Evolutionary conservation across 768 basidiomycete species (phyloP).

Genomic region (Trametes meyenii): DNA sequence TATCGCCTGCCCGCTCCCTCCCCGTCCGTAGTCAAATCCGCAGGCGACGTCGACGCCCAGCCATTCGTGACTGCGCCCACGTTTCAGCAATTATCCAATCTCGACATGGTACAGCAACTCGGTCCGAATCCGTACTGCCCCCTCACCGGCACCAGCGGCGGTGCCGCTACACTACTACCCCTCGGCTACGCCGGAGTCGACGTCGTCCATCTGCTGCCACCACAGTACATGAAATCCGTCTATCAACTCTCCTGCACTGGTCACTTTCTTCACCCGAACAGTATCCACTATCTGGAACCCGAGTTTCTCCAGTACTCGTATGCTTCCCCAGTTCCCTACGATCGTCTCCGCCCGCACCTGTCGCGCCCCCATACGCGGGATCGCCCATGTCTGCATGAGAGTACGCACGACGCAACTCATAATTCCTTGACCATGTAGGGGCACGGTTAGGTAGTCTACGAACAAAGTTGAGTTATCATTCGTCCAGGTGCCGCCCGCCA

Average conservation of each 20-base stretch:
- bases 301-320: constrained; percentile 68
- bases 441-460: constrained; percentile 56
- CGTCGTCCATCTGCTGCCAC: constrained; percentile 11
- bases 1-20: no score
- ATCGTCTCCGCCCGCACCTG: constrained; percentile 48
- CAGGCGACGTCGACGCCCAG: no score
- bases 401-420: constrained; percentile 67
- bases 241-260: constrained; percentile 22
- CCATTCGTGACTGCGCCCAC: no score
- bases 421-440: constrained; percentile 67
- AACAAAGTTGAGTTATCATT: not conserved
- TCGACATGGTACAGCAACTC: not conserved
- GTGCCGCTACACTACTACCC: not conserved
- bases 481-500: not conserved
- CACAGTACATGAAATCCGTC: constrained; percentile 22
- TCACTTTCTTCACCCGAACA: constrained; percentile 39
- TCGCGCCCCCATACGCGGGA: constrained; percentile 64
- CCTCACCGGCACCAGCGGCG: no score
- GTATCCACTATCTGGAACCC: constrained; percentile 50
- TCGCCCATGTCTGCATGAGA: constrained; percentile 59
- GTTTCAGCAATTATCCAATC: not conserved
- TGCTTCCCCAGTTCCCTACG: constrained; percentile 59
- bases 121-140: not conserved
- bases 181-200: not conserved
- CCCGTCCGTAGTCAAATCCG: no score